phyloP scores from a whole-genome alignment of 805 yeast species.

The Torulaspora maleeae region DNA sequence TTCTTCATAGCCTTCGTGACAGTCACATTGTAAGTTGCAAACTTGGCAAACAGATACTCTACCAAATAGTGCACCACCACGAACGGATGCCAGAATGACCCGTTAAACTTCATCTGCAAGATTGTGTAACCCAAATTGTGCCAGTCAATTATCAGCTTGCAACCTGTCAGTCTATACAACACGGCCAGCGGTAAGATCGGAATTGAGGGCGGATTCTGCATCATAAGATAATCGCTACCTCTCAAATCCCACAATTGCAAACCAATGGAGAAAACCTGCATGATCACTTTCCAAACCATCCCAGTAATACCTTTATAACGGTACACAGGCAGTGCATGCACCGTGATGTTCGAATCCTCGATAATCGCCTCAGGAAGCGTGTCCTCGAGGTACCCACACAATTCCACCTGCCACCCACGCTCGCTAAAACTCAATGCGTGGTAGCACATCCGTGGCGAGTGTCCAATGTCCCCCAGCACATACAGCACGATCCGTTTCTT shows the following conservation, averaged over 20 bases:
- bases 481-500: constrained; percentile 62
- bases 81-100: constrained; percentile 49
- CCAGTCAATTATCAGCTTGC: constrained; percentile 85
- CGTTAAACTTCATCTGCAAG: constrained; percentile 57
- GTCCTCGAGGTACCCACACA: constrained; percentile 77
- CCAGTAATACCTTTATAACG: constrained; percentile 6
- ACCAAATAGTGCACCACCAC: constrained; percentile 57
- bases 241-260: constrained; percentile 48
- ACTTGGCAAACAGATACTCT: constrained; percentile 58
- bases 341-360: constrained; percentile 48
- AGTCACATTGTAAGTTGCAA: constrained; percentile 68
- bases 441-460: constrained; percentile 90
- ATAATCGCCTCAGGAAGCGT: constrained; percentile 47
- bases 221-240: constrained; percentile 62
- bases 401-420: constrained; percentile 65
- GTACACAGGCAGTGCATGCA: constrained; percentile 38
- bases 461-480: constrained; percentile 91
- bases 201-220: constrained; percentile 90
- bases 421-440: constrained; percentile 77
- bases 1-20: constrained; percentile 73
- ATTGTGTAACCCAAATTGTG: constrained; percentile 90
- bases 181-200: constrained; percentile 70
- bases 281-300: constrained; percentile 46
- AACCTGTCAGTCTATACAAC: constrained; percentile 49
- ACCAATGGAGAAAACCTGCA: constrained; percentile 49